Evolutionary conservation across 495 filamentous ascomycete species (phyloP), one percentile per base, ranked within the genome.

Genomic region (Wilcoxina mikolae): DNA sequence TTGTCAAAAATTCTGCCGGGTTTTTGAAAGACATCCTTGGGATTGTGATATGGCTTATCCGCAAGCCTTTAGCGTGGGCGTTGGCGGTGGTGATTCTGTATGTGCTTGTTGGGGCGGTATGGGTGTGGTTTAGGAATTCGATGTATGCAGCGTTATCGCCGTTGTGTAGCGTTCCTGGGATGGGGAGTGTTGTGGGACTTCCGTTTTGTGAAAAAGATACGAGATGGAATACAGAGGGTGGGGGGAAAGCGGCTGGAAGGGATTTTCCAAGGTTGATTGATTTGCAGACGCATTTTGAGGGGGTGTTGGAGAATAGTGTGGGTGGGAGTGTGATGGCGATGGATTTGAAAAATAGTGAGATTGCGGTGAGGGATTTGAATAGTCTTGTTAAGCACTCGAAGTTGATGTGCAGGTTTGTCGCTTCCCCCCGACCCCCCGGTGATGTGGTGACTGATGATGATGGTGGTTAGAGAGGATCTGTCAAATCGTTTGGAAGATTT

Each of bases 261-360:
- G 76, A 82, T 51, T 87, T 86, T 53, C 78, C 82, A 39, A 71
- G 76, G 53, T 69, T 87, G 22, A 79, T 86, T 68, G 71, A 71
- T 7, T 72, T 82, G 3, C 84, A 88, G 64, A 66, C 73, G 12
- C 70, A 72, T 42, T 83, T 88, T 42, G 81, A 82, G 62, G 72
- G 76, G 22, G 75, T 87, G 0, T 67, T 85, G 3, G 75, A 83
- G 54, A 75, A 76, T 43, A 73, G 73, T 12, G 71, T 74, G 3
- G 69, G 74, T 20, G 72, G 76, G n/a, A 74, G 74, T 1, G 51
- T 58, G 4, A 51, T 64, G 51, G 60, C 60, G 0, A 20, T 26
- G 5, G 61, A 64, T 17, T 57, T 64, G 12, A 64, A 64, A 28
- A 60, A 53, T 15, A 50, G 53, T 2, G 61, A 64, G 17, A 41